Evolutionary conservation across 345 rosid genomes (phyloP), one percentile per base, ranked within the genome.

Genomic region (Gossypium thurberi): DNA sequence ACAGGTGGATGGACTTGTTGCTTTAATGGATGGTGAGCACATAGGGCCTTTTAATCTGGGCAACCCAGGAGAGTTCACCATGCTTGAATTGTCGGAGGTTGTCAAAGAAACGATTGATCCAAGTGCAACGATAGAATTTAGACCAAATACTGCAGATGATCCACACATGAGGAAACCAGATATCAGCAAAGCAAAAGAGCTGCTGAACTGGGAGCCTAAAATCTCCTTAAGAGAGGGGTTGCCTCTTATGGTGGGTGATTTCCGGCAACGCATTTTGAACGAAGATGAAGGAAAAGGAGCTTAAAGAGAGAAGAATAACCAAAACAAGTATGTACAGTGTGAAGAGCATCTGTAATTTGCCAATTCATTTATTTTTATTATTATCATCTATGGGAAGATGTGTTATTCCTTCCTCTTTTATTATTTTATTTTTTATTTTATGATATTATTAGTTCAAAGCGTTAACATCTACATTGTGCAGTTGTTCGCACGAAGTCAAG

Each of bases 71-170:
- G 98, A 94, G 79, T 94, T 94, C 80, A 94, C 97, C 57, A 94
- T 94, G 98, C 87, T 94, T 37, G 98, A 94, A 80, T 94, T 94
- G 73, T 97, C 98, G 28, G 96, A 94, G 97, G 96, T 92, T 58
- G 98, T 95, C 25, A 95, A 92, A 78, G 91, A 92, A 72, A 89
- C 87, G n/a, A 92, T 95, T 53, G 99, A 95, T 82, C 77, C 99
- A 8, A 95, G 96, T 60, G 98, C 99, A 52, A 88, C 90, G 6
- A 86, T 95, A 83, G 98, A 92, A 75, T 95, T 86, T 81, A 89
- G 23, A 78, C 90, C 94, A 28, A 95, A 95, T 78, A 95, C 99
- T 58, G 96, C 94, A 1, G 99, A 95, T 56, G 98, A 95, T 83
- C 99, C 99, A 21, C 97, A 91, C 75, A 92, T 82, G 85, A 89